These are phyloP conservation scores for Croton laevigatus DNA, from an alignment of 441 rosid genomes.

Conservation along the genomic window DNA sequence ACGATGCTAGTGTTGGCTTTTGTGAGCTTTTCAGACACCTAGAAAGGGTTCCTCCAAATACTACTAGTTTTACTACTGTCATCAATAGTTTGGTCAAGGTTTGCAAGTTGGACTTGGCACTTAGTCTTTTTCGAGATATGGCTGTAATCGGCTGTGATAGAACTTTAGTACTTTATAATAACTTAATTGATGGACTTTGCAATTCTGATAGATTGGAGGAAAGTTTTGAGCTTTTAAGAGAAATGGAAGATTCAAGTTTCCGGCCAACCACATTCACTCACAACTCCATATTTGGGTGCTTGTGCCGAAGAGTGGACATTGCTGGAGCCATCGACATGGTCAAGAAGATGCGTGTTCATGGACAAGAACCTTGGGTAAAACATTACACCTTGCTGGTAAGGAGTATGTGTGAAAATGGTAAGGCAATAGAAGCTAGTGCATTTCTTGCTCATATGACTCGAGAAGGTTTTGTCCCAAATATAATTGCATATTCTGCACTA, in stretches of 20 bases:
- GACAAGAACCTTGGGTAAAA: constrained; percentile 81
- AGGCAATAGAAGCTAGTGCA: constrained; percentile 54
- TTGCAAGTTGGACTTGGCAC: constrained; percentile 56
- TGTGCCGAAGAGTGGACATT: constrained; percentile 56
- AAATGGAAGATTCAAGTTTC: constrained; percentile 59
- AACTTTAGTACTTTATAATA: constrained; percentile 46
- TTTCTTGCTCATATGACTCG: constrained; percentile 58
- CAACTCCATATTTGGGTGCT: constrained; percentile 67
- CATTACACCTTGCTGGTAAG: constrained; percentile 64
- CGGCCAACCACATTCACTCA: constrained; percentile 64
- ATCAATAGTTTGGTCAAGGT: constrained; percentile 48
- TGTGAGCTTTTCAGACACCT: constrained; percentile 34
- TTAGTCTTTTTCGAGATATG: constrained; percentile 55
- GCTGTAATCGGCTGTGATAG: constrained; percentile 37
- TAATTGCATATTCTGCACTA: constrained; percentile 71
- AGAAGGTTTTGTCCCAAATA: constrained; percentile 78
- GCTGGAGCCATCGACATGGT: constrained; percentile 56
- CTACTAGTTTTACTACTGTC: constrained; percentile 46
- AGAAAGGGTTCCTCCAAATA: constrained; percentile 40
- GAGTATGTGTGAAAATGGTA: constrained; percentile 51
- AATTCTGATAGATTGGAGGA: constrained; percentile 65
- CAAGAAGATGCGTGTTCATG: constrained; percentile 68
- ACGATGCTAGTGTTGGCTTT: constrained; percentile 26
- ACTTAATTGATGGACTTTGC: constrained; percentile 62
- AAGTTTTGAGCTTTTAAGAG: constrained; percentile 47